Base-by-base conservation (phyloP, 768 basidiomycete species). In the Podaxis carcinomalis region DNA sequence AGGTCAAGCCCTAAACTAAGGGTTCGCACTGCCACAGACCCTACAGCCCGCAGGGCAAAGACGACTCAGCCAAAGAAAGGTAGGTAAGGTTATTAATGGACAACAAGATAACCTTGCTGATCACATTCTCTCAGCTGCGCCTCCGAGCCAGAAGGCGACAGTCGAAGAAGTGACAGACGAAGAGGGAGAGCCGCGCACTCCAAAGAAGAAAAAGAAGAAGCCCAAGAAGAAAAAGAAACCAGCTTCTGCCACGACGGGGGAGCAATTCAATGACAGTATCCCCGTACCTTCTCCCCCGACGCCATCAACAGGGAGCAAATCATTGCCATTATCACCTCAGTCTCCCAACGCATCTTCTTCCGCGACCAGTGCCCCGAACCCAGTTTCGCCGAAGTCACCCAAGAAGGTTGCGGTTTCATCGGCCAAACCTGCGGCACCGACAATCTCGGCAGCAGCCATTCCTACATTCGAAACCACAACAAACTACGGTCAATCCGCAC, bases 141-240 rank as follows among this genome's bases (percentile, higher is more conserved):
- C 68, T 52, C 74, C 70, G 65, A 77, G 72, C 62, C 74, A 73
- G 53, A 79, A 76, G 67, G 77, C 81, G 13, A 88, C 87, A 0
- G 78, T 88, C 7, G 90, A 90, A 66, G 89, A 92, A 44, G 86
- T 83, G 0, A 87, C 89, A 53, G 91, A 90, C 52, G 89, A 32
- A 32, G 32, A 88, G 67, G 87, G 88, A 68, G 87, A 69, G 14
- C 25, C 42, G 23, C 25, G 23, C 35, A 28, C 57, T 0, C 66
- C 75, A 1, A 73, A 78, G 50, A 90, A 90, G 68, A 74, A 74
- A 77, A 90, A 89, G 71, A 89, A 90, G 72, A 87, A 87, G 71
- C 88, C 88, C 73, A 90, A 89, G 66, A 74, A 81, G 21, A 90
- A 88, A 77, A 92, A 90, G 70, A 90, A 87, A 73, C 85, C 83